Conservation (phyloP, 75 land plant genomes). For the Pinus taeda region DNA sequence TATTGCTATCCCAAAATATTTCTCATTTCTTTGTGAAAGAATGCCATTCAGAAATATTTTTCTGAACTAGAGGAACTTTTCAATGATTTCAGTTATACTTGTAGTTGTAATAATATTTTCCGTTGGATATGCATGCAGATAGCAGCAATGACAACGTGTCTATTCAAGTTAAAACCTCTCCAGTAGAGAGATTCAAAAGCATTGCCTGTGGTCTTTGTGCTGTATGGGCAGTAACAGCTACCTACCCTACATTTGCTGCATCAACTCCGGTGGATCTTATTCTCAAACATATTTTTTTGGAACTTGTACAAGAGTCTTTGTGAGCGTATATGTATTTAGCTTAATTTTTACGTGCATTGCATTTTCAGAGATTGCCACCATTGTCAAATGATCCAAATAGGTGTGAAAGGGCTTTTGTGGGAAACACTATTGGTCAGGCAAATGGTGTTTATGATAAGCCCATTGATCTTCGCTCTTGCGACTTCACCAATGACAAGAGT, state of each 20-base stretch:
- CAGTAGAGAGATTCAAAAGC: slow-evolving; percentile 27
- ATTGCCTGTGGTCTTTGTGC: slow-evolving; percentile 65
- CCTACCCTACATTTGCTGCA: slow-evolving; percentile 59
- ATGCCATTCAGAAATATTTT: no score
- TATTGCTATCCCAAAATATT: no score
- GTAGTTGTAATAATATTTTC: not conserved
- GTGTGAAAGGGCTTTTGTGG: slow-evolving; percentile 89
- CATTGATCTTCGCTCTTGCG: slow-evolving; percentile 93
- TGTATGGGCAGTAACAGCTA: slow-evolving; percentile 49
- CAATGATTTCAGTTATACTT: not conserved
- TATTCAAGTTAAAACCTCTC: slow-evolving; percentile 1
- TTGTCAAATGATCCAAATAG: slow-evolving; percentile 87
- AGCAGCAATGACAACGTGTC: not conserved
- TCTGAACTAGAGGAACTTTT: no score
- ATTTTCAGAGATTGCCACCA: slow-evolving; percentile 85
- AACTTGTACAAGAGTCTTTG: not conserved
- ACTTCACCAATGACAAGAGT: slow-evolving; percentile 81
- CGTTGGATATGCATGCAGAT: slow-evolving; percentile 1
- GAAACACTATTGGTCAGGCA: slow-evolving; percentile 99
- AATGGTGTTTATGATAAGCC: slow-evolving; percentile 96
- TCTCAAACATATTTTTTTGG: not conserved
- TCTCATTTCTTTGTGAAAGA: no score
- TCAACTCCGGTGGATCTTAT: slow-evolving; percentile 6
- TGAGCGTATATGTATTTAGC: not conserved
- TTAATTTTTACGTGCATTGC: slow-evolving; percentile 2